Base-by-base conservation (phyloP, 208 protist species). In the Trypanosoma theileri region DNA sequence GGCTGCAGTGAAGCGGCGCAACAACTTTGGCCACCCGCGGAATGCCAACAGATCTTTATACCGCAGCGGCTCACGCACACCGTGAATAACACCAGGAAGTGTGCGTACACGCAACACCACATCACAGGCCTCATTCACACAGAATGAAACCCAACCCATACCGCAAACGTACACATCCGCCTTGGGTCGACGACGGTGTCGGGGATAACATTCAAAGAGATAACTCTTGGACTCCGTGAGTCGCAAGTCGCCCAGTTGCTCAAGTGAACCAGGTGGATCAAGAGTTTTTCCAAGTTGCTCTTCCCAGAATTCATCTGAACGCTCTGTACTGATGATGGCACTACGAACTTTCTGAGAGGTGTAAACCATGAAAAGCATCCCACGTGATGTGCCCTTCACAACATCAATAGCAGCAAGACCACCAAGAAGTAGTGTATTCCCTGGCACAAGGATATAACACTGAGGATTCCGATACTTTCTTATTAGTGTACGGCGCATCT, bases 71-170 rank as follows among this genome's bases (percentile, higher is more conserved):
- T 93, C 85, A 8, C 92, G 92, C 14, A 95, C 81, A 51, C 89
- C 89, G 62, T 97, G 92, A 21, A 97, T 82, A 44, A 97, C 85
- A n/a, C 92, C 89, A 1, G 85, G 86, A 42, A 95, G 75, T 6
- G 92, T 97, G 45, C 92, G 92, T 71, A 97, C 92, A 22, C 92
- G 87, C 74, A 97, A 74, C 44, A 97, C 89, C 13, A 97, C 92
- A 69, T 97, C 92, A 9, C 77, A 67, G 0, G 87, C 68, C 66
- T 91, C 83, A 66, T 74, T 82, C 22, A 95, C 89, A 60, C 88
- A 95, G 59, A 97, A 95, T 4, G 87, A 83, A 9, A 71, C 72
- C 92, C 92, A 97, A 26, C 92, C 92, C 19, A 97, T 77, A 21
- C 92, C 92, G 63, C 89, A 94, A 24, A 97, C 77, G 73, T 97